Conservation (phyloP, 768 basidiomycete species). For the Cyclocybe cylindracea region DNA sequence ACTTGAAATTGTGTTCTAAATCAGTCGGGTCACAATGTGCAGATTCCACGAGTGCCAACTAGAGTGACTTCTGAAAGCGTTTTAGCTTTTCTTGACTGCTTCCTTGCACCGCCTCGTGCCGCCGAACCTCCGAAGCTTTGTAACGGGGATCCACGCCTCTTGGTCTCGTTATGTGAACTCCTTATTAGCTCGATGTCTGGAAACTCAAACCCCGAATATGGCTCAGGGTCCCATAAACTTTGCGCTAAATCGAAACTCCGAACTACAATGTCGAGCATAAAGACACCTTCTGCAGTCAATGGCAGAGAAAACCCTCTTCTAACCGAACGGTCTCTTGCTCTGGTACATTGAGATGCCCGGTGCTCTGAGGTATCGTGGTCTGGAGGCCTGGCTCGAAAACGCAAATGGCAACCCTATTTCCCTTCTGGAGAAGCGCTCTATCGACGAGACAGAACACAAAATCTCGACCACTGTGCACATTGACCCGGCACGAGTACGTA, state of each 20-base stretch:
- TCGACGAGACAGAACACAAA: conserved; percentile 1
- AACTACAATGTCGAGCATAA: too few relatives aligned
- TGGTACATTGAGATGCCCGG: neutral
- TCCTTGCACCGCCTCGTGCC: neutral
- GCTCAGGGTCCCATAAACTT: too few relatives aligned
- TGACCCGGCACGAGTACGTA: conserved; percentile 5
- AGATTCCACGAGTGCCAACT: too few relatives aligned
- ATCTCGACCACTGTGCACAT: neutral
- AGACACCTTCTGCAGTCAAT: neutral
- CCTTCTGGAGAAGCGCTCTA: neutral
- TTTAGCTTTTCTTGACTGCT: neutral
- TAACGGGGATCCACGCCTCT: too few relatives aligned
- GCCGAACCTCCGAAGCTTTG: too few relatives aligned
- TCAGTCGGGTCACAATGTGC: too few relatives aligned
- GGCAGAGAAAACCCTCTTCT: neutral
- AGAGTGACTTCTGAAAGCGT: neutral
- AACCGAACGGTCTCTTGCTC: too few relatives aligned
- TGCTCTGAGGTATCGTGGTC: conserved; percentile 5
- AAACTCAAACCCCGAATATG: too few relatives aligned
- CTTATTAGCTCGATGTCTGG: too few relatives aligned
- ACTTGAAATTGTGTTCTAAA: too few relatives aligned
- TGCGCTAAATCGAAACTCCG: too few relatives aligned
- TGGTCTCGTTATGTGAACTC: too few relatives aligned
- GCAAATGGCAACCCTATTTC: neutral
- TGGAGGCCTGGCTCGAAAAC: conserved; percentile 10